Percentiles rank a stretch among this genome's conserved stretches.
Evolutionary conservation across 768 basidiomycete species (phyloP).

Genomic region (Kwoniella sp.): DNA sequence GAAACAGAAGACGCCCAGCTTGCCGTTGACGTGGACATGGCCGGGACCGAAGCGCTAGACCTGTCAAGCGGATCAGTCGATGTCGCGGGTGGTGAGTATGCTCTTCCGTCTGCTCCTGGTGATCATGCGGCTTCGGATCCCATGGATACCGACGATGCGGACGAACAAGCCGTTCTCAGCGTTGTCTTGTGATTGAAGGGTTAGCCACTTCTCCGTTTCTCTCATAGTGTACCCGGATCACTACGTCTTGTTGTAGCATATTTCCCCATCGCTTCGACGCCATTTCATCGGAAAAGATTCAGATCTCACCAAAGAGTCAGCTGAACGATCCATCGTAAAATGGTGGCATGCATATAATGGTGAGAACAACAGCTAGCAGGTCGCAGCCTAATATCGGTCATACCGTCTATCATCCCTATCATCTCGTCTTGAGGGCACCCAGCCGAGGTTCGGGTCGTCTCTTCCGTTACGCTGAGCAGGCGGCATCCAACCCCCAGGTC

Average conservation of each 20-base stretch:
- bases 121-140: constrained; percentile 7
- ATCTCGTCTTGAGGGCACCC: constrained; percentile 16
- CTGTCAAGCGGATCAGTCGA: too few relatives aligned
- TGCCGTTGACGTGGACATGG: too few relatives aligned
- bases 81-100: too few relatives aligned
- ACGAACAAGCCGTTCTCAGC: constrained; percentile 29
- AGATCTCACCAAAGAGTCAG: too few relatives aligned
- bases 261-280: too few relatives aligned
- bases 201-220: not conserved
- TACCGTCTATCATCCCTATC: constrained; percentile 8
- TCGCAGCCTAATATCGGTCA: constrained; percentile 8
- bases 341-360: too few relatives aligned
- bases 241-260: too few relatives aligned
- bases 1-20: constrained; percentile 3
- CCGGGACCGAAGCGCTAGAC: too few relatives aligned
- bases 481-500: constrained; percentile 22
- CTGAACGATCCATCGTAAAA: too few relatives aligned
- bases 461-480: constrained; percentile 10
- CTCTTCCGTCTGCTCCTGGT: not conserved
- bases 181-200: constrained; percentile 17
- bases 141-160: constrained; percentile 22
- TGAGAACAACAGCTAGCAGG: too few relatives aligned
- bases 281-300: too few relatives aligned
- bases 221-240: too few relatives aligned
- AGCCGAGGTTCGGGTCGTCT: constrained; percentile 11